Percentiles rank a stretch among this genome's conserved stretches.
phyloP scores from a whole-genome alignment of 2,329 filamentous ascomycete genomes.

The Pseudogymnoascus sp. region DNA sequence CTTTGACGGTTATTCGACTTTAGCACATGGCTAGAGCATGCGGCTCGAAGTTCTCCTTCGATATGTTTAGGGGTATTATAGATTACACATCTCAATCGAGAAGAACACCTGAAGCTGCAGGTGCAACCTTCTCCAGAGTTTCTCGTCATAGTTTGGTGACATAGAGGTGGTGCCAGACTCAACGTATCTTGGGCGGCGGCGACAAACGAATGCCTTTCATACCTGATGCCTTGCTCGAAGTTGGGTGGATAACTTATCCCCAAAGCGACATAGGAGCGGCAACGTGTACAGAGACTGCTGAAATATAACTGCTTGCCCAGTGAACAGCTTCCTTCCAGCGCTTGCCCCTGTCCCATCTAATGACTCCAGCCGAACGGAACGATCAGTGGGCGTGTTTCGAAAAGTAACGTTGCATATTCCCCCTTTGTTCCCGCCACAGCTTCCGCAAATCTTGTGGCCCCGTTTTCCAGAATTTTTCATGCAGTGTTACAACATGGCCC shows the following conservation, averaged over 20 bases:
- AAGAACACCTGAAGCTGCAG: neutral
- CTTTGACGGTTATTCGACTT: neutral
- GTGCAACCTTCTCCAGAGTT: neutral
- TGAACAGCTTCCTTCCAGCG: neutral
- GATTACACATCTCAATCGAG: neutral
- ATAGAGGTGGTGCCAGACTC: neutral
- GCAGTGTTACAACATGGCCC: conserved; percentile 29
- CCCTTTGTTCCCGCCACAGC: conserved; percentile 13
- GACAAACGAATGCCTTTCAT: neutral
- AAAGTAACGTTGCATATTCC: conserved; percentile 1
- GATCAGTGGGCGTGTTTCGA: neutral
- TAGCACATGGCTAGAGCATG: neutral
- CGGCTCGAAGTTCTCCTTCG: neutral
- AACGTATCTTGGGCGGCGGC: neutral
- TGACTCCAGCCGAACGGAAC: neutral
- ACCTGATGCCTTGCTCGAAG: neutral
- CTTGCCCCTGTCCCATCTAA: no score
- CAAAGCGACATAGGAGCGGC: neutral
- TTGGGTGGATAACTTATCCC: neutral
- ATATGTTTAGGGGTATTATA: neutral
- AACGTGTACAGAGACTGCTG: neutral
- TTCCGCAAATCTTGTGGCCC: conserved; percentile 19
- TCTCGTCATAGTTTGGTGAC: neutral
- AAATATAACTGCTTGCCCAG: neutral
- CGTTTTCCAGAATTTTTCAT: conserved; percentile 32